Evolutionary conservation across 305 asterid species (phyloP).

Genomic region (Salvia sclarea): DNA sequence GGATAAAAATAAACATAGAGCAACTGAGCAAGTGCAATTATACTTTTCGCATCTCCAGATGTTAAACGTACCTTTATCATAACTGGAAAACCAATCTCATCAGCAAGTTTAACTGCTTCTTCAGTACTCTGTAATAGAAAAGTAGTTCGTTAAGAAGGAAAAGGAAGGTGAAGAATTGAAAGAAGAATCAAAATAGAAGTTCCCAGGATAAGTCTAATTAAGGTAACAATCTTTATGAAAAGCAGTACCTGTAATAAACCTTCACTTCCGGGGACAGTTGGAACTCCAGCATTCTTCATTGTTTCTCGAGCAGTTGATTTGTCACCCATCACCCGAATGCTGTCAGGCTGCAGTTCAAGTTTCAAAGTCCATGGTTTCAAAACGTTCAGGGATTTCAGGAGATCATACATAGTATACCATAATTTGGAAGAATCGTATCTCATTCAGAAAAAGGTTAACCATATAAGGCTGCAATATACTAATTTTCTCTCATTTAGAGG

Average conservation of each 20-base stretch:
- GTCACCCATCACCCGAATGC: slow-evolving; percentile 98
- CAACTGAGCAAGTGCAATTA: slow-evolving; percentile 14
- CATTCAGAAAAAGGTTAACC: slow-evolving; percentile 9
- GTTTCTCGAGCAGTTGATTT: slow-evolving; percentile 98
- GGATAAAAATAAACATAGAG: slow-evolving; percentile 9
- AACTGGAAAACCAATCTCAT: slow-evolving; percentile 89
- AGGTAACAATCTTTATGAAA: slow-evolving; percentile 20
- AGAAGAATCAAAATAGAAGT: background rate
- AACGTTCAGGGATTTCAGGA: background rate
- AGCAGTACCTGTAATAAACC: slow-evolving; percentile 74
- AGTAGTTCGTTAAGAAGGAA: slow-evolving; percentile 7
- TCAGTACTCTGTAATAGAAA: slow-evolving; percentile 67
- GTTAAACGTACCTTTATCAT: slow-evolving; percentile 83
- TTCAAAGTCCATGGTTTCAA: slow-evolving; percentile 21
- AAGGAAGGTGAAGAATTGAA: slow-evolving; percentile 10
- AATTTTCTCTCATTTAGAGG: background rate
- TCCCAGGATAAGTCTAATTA: background rate
- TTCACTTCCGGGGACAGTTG: slow-evolving; percentile 99
- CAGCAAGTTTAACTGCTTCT: slow-evolving; percentile 82
- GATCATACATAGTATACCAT: slow-evolving; percentile 16
- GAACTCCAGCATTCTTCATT: slow-evolving; percentile 99
- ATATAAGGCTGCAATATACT: slow-evolving; percentile 11
- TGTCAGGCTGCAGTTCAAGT: slow-evolving; percentile 74
- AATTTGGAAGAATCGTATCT: slow-evolving; percentile 7
- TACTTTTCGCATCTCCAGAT: background rate